Evolutionary conservation across 768 basidiomycete genomes (phyloP).

Genomic region (Termitomyces sp.): DNA sequence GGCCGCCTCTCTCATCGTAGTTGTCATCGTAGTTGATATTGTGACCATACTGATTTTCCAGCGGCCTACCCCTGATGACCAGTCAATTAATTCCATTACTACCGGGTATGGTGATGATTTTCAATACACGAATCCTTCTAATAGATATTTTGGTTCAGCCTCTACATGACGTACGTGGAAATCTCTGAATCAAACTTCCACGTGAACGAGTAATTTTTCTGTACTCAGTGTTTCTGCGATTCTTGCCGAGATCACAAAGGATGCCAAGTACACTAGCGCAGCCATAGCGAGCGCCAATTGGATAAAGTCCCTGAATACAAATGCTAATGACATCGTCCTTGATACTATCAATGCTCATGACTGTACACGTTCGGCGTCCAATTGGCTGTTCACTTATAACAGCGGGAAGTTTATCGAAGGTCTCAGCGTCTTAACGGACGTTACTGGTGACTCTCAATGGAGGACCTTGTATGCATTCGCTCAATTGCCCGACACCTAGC

Average conservation of each 20-base stretch:
- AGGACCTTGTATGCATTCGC: conserved; percentile 28
- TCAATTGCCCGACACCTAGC: neutral
- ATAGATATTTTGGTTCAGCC: conserved; percentile 3
- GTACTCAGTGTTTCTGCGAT: conserved; percentile 39
- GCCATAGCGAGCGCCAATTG: conserved; percentile 42
- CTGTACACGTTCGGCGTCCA: conserved; percentile 39
- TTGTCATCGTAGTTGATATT: neutral
- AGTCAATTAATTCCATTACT: conserved; percentile 42
- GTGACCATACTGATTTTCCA: conserved; percentile 11
- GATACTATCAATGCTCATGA: conserved; percentile 43
- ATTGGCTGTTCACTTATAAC: conserved; percentile 51
- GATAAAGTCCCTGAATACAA: conserved; percentile 42
- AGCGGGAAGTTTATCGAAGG: conserved; percentile 51
- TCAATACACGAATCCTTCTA: neutral
- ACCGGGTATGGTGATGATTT: conserved; percentile 31
- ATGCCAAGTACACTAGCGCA: conserved; percentile 40
- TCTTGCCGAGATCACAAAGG: conserved; percentile 39
- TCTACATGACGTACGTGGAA: conserved; percentile 10
- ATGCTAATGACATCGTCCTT: conserved; percentile 33
- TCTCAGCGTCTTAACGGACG: conserved; percentile 35
- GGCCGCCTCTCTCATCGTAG: neutral
- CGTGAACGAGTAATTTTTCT: neutral
- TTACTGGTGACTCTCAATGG: conserved; percentile 39
- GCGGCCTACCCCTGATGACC: conserved; percentile 39
- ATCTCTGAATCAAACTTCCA: neutral